Base-by-base conservation (phyloP, 2,329 filamentous ascomycete species). In the Nemania abortiva region DNA sequence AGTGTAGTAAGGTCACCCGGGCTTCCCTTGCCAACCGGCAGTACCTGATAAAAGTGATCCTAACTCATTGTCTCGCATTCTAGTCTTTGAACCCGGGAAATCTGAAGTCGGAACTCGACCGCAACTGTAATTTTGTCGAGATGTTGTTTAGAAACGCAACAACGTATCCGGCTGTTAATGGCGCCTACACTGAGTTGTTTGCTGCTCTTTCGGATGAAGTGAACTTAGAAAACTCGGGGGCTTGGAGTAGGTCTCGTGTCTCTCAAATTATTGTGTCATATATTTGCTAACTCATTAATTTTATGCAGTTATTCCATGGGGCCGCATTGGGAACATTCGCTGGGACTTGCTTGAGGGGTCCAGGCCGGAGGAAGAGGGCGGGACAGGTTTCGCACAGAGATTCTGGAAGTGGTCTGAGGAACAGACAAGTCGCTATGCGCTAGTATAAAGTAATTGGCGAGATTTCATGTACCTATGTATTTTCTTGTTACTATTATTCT, bases 381-480 rank as follows among this genome's bases (percentile, higher is more conserved):
- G 82, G 1, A 80, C 76, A 3, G 81, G 79, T 0, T 76, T 79
- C 47, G 81, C 78, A 2, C 70, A 76, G 52, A 76, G 78, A 57
- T 84, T 85, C 64, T 85, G 82, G 82, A 78, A 82, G 7, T 85
- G 82, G 83, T 79, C 77, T 29, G 83, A 85, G 64, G 78, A 81
- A 50, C 78, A 82, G 69, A 77, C 79, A 9, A 76, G 75, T 60
- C 66, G 73, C 15, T 82, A 78, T 70, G 62, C 62, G 42, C 18
- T 47, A 66, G 42, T 29, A 34, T 42, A 18, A 6, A 15, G 13
- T 5, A 15, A 42, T 15, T 42, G 18, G 11, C 18, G 18, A 15
- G 5, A 7, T 42, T 13, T 20, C 2, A n/a, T 18, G 3, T n/a
- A 20, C 15, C 42, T 47, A 7, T 47, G 42, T n/a, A n/a, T 47